Evolutionary conservation across 768 basidiomycete genomes (phyloP), one percentile per base, ranked within the genome.

Genomic region (Suillus plorans): DNA sequence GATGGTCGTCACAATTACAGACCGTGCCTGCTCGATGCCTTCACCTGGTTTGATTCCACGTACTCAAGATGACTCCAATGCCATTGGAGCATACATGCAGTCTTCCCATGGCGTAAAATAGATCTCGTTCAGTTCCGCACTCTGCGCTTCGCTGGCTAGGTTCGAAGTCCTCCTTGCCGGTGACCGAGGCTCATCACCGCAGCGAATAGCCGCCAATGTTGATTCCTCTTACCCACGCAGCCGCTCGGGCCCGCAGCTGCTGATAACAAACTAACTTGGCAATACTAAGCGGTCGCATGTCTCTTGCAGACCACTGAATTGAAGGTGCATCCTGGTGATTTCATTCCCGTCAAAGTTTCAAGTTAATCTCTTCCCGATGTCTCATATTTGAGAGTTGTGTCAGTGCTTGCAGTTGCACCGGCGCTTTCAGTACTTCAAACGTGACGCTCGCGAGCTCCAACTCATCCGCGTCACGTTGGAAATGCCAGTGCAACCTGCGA

Each of bases 1-100:
- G 47, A 65, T 71, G 69, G 70, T 73, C 62, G 25, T 60, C 63
- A 64, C 50, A 49, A 60, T 65, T 50, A 47, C 28, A 64, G 36
- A 67, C 60, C 66, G 62, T 73, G 66, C 64, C 66, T 63, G 16
- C 62, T 66, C 60, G 49, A 53, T 55, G 39, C 50, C 49, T 50
- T 49, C 22, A 49, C 22, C 25, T 25, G 1, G 25, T 25, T 6
- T 49, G 22, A 16, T 50, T 7, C 9, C 10, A n/a, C 9, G 45
- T 47, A n/a, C n/a, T n/a, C 5, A 47, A 31, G 14, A 25, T 28
- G 49, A 25, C 14, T 28, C 2, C 12, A 49, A 49, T 25, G 3
- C 2, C 22, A 49, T 49, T 25, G 47, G 22, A 25, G 47, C 13
- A 13, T 13, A 49, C 5, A 6, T 45, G n/a, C 31, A 31, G 31